Conservation (phyloP, 2,329 filamentous ascomycete species). For the Pseudogymnoascus sp. region DNA sequence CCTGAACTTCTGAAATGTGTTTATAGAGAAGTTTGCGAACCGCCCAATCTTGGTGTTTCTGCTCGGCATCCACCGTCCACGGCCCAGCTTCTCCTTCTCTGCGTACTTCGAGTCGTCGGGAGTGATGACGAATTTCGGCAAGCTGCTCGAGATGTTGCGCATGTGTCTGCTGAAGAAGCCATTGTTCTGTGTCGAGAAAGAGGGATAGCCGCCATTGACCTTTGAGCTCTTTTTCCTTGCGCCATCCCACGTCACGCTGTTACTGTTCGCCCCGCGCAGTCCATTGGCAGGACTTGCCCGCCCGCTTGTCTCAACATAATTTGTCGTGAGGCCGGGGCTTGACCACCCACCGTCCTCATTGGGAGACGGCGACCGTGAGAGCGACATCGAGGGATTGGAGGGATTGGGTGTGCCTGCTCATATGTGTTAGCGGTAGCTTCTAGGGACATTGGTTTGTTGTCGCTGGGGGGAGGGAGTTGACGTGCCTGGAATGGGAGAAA, state of each 20-base stretch:
- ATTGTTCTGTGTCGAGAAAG: conserved; percentile 71
- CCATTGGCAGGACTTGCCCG: conserved; percentile 53
- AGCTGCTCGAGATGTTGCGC: conserved; percentile 67
- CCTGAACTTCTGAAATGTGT: conserved; percentile 58
- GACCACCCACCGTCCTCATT: conserved; percentile 80
- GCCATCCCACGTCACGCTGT: conserved; percentile 69
- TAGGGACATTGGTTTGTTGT: neutral
- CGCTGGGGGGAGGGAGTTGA: neutral
- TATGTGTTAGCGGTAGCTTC: conserved; percentile 6
- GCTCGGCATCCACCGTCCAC: conserved; percentile 46
- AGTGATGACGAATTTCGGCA: conserved; percentile 61
- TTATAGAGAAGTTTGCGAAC: conserved; percentile 38
- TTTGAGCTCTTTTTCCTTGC: conserved; percentile 69
- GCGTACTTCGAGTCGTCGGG: conserved; percentile 44
- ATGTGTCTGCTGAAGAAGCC: conserved; percentile 84
- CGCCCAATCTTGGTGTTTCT: conserved; percentile 41
- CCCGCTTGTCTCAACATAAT: conserved; percentile 49
- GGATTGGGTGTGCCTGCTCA: conserved; percentile 44
- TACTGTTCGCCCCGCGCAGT: conserved; percentile 41
- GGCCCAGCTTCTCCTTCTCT: conserved; percentile 70
- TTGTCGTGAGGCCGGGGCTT: conserved; percentile 68
- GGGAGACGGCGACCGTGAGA: conserved; percentile 83
- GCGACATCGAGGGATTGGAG: conserved; percentile 58
- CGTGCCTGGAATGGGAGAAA: conserved; percentile 26
- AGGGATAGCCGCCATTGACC: conserved; percentile 65